These are phyloP conservation scores for Apium graveolens DNA, from an alignment of 129 eudicot species.

Conservation along the genomic window DNA sequence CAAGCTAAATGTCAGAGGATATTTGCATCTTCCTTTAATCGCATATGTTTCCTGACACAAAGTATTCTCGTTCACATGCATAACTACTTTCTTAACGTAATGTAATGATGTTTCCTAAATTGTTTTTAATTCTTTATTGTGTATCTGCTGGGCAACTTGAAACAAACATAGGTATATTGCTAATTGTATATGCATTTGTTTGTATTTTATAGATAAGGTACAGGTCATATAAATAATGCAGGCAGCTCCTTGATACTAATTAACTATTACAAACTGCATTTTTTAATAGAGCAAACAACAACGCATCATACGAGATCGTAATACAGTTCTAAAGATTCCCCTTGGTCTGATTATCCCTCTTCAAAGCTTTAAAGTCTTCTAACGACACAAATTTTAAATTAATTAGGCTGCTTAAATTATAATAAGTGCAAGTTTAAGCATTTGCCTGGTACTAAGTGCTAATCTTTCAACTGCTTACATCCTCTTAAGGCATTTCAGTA, in stretches of 20 bases:
- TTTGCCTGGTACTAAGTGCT: background rate
- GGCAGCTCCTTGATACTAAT: background rate
- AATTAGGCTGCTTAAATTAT: background rate
- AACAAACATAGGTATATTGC: background rate
- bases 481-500: background rate
- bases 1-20: constrained; percentile 29
- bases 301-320: background rate
- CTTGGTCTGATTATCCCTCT: background rate
- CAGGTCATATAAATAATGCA: background rate
- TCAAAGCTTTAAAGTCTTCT: background rate
- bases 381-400: background rate
- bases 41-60: background rate
- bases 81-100: background rate
- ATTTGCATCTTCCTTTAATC: constrained; percentile 15
- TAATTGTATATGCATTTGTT: background rate
- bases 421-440: background rate
- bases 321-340: constrained; percentile 1
- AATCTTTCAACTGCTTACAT: background rate
- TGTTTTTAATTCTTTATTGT: background rate
- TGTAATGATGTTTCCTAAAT: background rate
- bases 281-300: background rate
- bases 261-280: background rate
- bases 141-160: background rate
- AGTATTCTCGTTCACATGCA: constrained; percentile 8
- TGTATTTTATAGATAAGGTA: background rate